Evolutionary conservation across 164 flowering plant species (phyloP), one percentile per base, ranked within the genome.

Genomic region (Macadamia tetraphylla): DNA sequence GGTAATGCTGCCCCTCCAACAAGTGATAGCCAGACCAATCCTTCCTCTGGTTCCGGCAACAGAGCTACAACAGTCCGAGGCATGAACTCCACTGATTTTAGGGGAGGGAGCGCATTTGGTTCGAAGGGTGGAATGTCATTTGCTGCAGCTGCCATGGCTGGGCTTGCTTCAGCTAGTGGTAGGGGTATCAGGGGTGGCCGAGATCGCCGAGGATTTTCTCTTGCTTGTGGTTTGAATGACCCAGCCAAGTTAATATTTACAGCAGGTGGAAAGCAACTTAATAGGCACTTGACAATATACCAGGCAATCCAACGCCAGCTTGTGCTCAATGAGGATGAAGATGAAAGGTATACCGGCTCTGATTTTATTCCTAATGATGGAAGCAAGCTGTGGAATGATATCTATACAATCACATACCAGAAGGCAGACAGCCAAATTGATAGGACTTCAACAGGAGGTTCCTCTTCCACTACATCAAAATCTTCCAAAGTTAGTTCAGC

Each of bases 61-160:
- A 83, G 77, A 76, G 83, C 80, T 75, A 75, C 81, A 23, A 65
- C 84, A 3, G 75, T 65, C 44, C 84, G 82, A 77, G 89, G 87
- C 6, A 78, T 82, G 7, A 88, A 87, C 66, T 73, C 91, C 63
- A 55, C 80, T 55, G 96, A 90, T 35, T 81, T 84, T 67, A 74
- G 88, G 71, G 76, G 83, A 73, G 83, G 87, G 31, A 78, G 69
- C 74, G 77, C 92, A 65, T 88, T 78, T 74, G 85, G 86, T 71
- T 86, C 99, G 49, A 88, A 84, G 80, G 96, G 99, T 68, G 90
- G 87, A 42, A 85, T 92, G 94, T 90, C 97, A 60, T 92, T 90
- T 84, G 97, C 97, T 72, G 97, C 99, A 65, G 97, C 97, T 73
- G 96, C 97, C 14, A 94, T 90, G 96, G 91, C 97, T 72, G 97